Evolutionary conservation across 176 grass and related monocot species (phyloP).

Genomic region (Oryza rufipogon): DNA sequence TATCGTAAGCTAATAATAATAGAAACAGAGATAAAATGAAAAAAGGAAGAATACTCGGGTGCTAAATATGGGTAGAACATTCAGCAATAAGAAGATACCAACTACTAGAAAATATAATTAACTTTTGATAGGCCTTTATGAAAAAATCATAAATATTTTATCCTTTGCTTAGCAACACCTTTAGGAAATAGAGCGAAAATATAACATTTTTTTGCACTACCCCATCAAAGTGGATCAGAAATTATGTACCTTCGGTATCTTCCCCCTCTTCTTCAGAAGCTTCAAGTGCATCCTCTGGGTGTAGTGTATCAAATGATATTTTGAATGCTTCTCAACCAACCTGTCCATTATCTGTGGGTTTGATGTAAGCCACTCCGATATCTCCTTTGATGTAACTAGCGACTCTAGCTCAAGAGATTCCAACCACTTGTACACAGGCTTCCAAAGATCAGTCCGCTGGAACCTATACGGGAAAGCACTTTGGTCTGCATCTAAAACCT

Average conservation of each 20-base stretch:
- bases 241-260: conserved; percentile 76
- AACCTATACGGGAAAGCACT: conserved; percentile 86
- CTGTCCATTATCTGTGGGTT: conserved; percentile 67
- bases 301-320: conserved; percentile 95
- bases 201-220: neutral
- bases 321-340: conserved; percentile 90
- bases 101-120: neutral
- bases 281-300: conserved; percentile 97
- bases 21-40: neutral
- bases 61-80: neutral
- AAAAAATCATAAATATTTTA: neutral
- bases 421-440: conserved; percentile 86
- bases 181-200: conserved; percentile 11
- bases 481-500: conserved; percentile 71
- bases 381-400: conserved; percentile 70
- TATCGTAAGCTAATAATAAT: neutral
- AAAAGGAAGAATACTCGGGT: neutral
- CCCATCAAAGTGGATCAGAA: conserved; percentile 21
- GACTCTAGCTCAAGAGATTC: conserved; percentile 77
- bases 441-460: conserved; percentile 92
- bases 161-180: conserved; percentile 13
- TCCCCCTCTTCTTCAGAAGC: conserved; percentile 90
- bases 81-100: neutral
- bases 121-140: neutral
- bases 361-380: conserved; percentile 79